These are phyloP conservation scores for Asparagopsis taxiformis DNA, from an alignment of 31 red algal genomes.

Conservation along the genomic window DNA sequence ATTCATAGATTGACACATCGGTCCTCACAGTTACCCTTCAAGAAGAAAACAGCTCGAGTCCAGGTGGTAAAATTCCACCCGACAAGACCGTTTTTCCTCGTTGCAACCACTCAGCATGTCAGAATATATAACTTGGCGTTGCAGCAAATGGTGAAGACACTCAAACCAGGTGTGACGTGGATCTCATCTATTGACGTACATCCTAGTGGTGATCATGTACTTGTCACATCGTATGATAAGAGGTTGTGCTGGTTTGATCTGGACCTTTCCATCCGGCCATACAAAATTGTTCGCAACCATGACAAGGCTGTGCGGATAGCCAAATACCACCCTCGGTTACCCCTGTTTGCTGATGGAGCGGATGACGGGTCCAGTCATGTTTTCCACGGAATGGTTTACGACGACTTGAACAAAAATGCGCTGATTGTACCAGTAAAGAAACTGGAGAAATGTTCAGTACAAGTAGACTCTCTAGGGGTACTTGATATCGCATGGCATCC, in stretches of 20 bases:
- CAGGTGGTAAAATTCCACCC: slow-evolving; percentile 83
- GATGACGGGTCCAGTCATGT: slow-evolving; percentile 86
- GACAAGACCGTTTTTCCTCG: slow-evolving; percentile 84
- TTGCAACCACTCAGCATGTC: slow-evolving; percentile 88
- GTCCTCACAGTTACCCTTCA: slow-evolving; percentile 69
- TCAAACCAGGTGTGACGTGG: slow-evolving; percentile 74
- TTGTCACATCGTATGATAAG: slow-evolving; percentile 79
- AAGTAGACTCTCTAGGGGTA: slow-evolving; percentile 44
- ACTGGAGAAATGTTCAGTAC: slow-evolving; percentile 35
- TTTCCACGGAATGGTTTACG: slow-evolving; percentile 91
- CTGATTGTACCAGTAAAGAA: slow-evolving; percentile 86
- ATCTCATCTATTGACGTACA: slow-evolving; percentile 89
- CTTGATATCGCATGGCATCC: slow-evolving; percentile 88
- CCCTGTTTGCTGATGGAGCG: slow-evolving; percentile 84
- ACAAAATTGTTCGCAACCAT: slow-evolving; percentile 71
- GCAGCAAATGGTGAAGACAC: slow-evolving; percentile 73
- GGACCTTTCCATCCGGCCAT: slow-evolving; percentile 73
- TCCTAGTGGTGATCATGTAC: slow-evolving; percentile 89
- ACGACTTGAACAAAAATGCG: slow-evolving; percentile 81
- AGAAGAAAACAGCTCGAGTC: slow-evolving; percentile 48
- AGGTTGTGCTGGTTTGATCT: slow-evolving; percentile 91
- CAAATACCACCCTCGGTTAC: slow-evolving; percentile 67
- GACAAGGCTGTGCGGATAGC: slow-evolving; percentile 69
- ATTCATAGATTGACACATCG: slow-evolving; percentile 82
- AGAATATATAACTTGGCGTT: slow-evolving; percentile 75